These are phyloP conservation scores for Aspergillus quadricinctus DNA, from an alignment of 2,329 filamentous ascomycete genomes.

Conservation along the genomic window DNA sequence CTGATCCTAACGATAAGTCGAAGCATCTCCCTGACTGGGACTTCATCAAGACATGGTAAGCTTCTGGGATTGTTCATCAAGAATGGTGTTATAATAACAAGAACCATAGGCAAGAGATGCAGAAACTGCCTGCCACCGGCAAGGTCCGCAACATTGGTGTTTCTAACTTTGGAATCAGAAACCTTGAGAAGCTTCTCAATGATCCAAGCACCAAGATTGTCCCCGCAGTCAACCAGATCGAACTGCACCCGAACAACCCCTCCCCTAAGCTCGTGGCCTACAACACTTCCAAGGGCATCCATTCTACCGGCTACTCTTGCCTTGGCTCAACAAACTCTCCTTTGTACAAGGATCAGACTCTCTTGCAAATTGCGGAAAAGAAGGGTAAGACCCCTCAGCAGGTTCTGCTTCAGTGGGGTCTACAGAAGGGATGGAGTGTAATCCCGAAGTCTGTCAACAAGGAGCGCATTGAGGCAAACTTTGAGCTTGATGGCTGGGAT, in stretches of 20 bases:
- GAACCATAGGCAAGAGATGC: constrained; percentile 52
- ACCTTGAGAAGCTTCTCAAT: constrained; percentile 71
- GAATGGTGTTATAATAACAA: constrained; percentile 50
- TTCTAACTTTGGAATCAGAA: constrained; percentile 78
- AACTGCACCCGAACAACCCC: constrained; percentile 63
- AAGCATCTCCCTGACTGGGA: constrained; percentile 75
- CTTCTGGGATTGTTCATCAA: constrained; percentile 66
- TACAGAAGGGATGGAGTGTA: constrained; percentile 75
- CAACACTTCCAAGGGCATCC: constrained; percentile 51
- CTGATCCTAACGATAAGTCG: constrained; percentile 45
- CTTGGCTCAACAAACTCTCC: constrained; percentile 53
- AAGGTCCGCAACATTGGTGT: constrained; percentile 79
- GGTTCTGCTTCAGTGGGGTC: constrained; percentile 64
- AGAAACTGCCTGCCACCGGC: constrained; percentile 44
- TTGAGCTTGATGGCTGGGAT: constrained; percentile 68
- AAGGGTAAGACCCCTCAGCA: constrained; percentile 54
- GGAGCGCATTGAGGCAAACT: constrained; percentile 71
- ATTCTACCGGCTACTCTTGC: constrained; percentile 54
- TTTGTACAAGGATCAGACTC: constrained; percentile 50
- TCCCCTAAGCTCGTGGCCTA: constrained; percentile 55
- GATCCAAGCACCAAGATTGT: constrained; percentile 54
- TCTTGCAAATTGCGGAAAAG: constrained; percentile 52
- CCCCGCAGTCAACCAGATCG: constrained; percentile 52
- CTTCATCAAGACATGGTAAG: constrained; percentile 70
- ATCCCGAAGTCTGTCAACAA: constrained; percentile 80